Base-by-base conservation (phyloP, 805 yeast genomes). In the Metschnikowia kofuensis region DNA sequence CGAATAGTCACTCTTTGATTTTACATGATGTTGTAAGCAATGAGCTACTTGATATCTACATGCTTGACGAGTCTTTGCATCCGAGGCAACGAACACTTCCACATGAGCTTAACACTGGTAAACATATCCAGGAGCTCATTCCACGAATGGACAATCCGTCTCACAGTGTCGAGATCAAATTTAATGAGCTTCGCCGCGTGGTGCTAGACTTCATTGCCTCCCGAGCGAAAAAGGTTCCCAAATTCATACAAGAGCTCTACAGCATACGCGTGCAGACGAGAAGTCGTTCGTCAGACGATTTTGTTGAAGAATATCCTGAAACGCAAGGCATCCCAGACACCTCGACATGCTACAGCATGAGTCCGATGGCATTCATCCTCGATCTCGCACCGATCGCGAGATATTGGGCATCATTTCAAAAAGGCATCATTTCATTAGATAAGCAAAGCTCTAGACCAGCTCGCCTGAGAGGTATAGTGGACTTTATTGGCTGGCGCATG, bases 101-200 rank as follows among this genome's bases (percentile, higher is more conserved):
- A 2, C 70, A 66, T 48, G 83, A 78, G 51, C 52, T 61, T n/a
- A 64, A 69, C 47, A 56, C 70, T 6, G 70, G 74, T 0, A 15
- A 50, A 2, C 47, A 54, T 28, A 40, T 68, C 35, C 4, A 16
- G 5, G 37, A 38, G 15, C 29, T 44, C 4, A 7, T 44, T 28
- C 38, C 21, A 2, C 42, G 16, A 7, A 46, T 31, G 26, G 14
- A 35, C 29, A 32, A 38, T 15, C 35, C 30, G n/a, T 34, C 15
- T 9, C 29, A 30, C 34, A 16, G 28, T n/a, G 12, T 7, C 2
- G 15, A 7, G 35, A n/a, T 11, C 35, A 31, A 37, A 13, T 46
- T 41, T 26, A 61, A 58, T 42, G 34, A 47, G 12, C 36, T 58
- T 10, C 48, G 57, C 27, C 38, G 30, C 1, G 32, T 16, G 6